These are phyloP conservation scores for Lathyrus sativus DNA, from an alignment of 306 rosid genomes.

Conservation along the genomic window DNA sequence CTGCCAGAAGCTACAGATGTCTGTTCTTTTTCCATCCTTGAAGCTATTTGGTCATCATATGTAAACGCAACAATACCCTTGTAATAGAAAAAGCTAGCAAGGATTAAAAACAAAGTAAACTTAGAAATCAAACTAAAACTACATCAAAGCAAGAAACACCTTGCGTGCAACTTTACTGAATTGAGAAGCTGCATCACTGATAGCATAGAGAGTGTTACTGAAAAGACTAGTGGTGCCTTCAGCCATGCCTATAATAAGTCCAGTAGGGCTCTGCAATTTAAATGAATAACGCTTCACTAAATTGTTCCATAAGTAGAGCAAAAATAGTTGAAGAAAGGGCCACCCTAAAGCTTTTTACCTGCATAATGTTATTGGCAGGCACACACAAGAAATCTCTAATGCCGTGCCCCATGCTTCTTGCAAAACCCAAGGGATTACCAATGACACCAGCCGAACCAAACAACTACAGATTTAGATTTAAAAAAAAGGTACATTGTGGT, in stretches of 20 bases:
- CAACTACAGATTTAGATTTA: constrained; percentile 55
- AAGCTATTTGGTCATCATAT: constrained; percentile 80
- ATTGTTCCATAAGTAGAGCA: constrained; percentile 17
- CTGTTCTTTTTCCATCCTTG: constrained; percentile 70
- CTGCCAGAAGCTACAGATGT: constrained; percentile 60
- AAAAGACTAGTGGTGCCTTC: constrained; percentile 94
- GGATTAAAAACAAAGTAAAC: constrained; percentile 9
- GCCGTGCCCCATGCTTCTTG: constrained; percentile 87
- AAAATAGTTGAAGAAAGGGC: background rate
- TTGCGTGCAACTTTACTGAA: constrained; percentile 97
- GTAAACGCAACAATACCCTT: constrained; percentile 99
- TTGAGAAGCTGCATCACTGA: constrained; percentile 94
- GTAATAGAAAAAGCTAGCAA: constrained; percentile 23
- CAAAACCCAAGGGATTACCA: constrained; percentile 98
- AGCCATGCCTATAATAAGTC: constrained; percentile 86
- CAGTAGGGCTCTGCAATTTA: constrained; percentile 81
- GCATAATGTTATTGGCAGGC: constrained; percentile 80
- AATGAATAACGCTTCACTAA: constrained; percentile 29
- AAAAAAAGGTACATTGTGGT: constrained; percentile 29
- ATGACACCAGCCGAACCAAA: constrained; percentile 98
- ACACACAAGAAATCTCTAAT: constrained; percentile 86
- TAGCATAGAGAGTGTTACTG: constrained; percentile 88
- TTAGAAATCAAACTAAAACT: constrained; percentile 7
- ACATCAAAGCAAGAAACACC: constrained; percentile 53
- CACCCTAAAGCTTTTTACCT: constrained; percentile 46